Conservation (phyloP, 768 basidiomycete species). For the Sarcodon aspratus region DNA sequence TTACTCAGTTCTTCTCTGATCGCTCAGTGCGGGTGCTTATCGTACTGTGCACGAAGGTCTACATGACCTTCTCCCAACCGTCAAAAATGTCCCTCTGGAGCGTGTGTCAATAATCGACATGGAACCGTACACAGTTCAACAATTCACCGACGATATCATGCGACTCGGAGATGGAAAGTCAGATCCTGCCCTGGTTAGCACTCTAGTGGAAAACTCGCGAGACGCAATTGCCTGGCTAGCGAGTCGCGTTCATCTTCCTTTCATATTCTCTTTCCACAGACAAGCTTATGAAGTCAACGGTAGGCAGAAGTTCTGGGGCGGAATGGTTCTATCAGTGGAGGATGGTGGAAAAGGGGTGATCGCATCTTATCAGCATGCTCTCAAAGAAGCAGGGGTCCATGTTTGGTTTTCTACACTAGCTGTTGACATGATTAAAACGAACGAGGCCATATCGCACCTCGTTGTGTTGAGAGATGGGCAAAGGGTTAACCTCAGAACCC, state of each 20-base stretch:
- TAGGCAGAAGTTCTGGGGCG: constrained; percentile 61
- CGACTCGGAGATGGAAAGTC: constrained; percentile 42
- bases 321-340: constrained; percentile 48
- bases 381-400: constrained; percentile 37
- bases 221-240: constrained; percentile 49
- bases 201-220: constrained; percentile 44
- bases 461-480: constrained; percentile 28
- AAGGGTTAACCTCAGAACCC: constrained; percentile 23
- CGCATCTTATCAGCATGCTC: constrained; percentile 36
- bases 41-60: constrained; percentile 54
- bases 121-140: constrained; percentile 40
- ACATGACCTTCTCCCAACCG: constrained; percentile 44
- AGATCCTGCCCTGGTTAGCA: constrained; percentile 34
- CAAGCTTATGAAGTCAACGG: constrained; percentile 59
- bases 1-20: too few relatives aligned
- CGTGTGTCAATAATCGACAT: constrained; percentile 39
- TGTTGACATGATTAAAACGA: constrained; percentile 21
- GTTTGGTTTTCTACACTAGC: constrained; percentile 49
- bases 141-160: constrained; percentile 50
- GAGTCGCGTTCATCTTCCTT: constrained; percentile 36
- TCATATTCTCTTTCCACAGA: constrained; percentile 47
- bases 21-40: constrained; percentile 38
- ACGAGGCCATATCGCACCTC: constrained; percentile 33
- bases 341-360: constrained; percentile 64
- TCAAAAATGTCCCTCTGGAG: constrained; percentile 33